Percentiles rank a stretch among this genome's conserved stretches.
These are phyloP conservation scores for Mesostigma viride DNA, from an alignment of 139 green algal genomes.

Conservation along the genomic window DNA sequence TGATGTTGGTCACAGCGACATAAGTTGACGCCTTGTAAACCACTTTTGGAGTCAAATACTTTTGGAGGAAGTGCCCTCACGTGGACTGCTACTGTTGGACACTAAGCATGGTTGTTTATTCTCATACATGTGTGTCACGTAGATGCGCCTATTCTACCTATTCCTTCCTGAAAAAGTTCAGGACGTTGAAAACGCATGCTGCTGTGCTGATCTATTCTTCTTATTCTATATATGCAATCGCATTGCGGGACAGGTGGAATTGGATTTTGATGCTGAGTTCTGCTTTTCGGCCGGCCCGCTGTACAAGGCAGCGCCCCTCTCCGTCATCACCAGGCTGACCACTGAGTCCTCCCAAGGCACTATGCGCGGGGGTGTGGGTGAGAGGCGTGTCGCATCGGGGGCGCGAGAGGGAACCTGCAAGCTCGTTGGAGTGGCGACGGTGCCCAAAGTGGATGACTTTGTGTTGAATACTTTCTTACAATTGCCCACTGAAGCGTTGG, in stretches of 20 bases:
- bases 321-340: slow-evolving; percentile 23
- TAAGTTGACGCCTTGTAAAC: no score
- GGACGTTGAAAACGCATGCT: background rate
- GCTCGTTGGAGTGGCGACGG: slow-evolving; percentile 16
- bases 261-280: slow-evolving; percentile 28
- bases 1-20: no score
- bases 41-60: no score
- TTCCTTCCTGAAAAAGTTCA: no score
- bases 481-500: slow-evolving; percentile 13
- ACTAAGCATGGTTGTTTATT: no score
- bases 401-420: no score
- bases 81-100: no score
- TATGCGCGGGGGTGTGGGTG: slow-evolving; percentile 10
- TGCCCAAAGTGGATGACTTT: slow-evolving; percentile 19
- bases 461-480: slow-evolving; percentile 18
- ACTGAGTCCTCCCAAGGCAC: slow-evolving; percentile 19
- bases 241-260: slow-evolving; percentile 25
- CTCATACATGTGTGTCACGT: no score
- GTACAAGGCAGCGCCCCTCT: slow-evolving; percentile 20
- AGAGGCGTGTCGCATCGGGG: background rate
- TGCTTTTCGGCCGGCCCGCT: slow-evolving; percentile 25
- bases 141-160: no score
- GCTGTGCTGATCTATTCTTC: no score
- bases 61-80: no score
- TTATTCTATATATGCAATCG: no score